Evolutionary conservation across 2,329 filamentous ascomycete species (phyloP), one percentile per base, ranked within the genome.

Genomic region (Colletotrichum tabaci): DNA sequence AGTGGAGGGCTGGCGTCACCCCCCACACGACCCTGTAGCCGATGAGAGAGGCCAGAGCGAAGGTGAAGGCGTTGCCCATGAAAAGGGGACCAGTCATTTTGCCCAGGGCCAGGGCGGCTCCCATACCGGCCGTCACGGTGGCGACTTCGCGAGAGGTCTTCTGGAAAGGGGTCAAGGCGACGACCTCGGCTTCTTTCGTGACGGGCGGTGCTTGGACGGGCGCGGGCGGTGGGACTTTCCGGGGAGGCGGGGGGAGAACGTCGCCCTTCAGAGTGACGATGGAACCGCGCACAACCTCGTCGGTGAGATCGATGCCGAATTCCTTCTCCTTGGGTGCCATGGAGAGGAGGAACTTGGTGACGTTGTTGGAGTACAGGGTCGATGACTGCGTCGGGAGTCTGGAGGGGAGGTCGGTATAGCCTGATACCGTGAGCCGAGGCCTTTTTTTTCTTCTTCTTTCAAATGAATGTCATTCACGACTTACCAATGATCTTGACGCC

Each of bases 1-100:
- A 96, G 80, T 97, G 95, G 6, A 98, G 86, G 46, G 94, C 94
- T 9, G 94, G 94, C 0, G 87, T 85, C 15, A 97, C 94, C 64
- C 94, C 94, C 94, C 94, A 97, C 30, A 97, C 93, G 7, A 94
- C 94, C 60, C 94, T 90, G 78, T 98, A 97, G 9, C 94, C 95
- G 74, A 97, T 94, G 38, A 98, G 84, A 76, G 94, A 93, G 58
- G 95, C 94, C 56, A 98, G 85, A 18, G 92, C 91, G 80, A 96
- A 96, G 0, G 93, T 95, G 78, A 97, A 96, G 57, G 92, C 90
- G 77, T 97, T 97, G 49, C 89, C 86, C 94, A 98, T 98, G 83
- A 97, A 96, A 1, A 96, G 79, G 1, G 95, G 94, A 0, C 92
- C 91, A 0, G 94, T 96, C 53, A 92, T 83, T 79, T 96, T 97